Evolutionary conservation across 768 basidiomycete genomes (phyloP).

Genomic region (Lanmaoa rubissima): DNA sequence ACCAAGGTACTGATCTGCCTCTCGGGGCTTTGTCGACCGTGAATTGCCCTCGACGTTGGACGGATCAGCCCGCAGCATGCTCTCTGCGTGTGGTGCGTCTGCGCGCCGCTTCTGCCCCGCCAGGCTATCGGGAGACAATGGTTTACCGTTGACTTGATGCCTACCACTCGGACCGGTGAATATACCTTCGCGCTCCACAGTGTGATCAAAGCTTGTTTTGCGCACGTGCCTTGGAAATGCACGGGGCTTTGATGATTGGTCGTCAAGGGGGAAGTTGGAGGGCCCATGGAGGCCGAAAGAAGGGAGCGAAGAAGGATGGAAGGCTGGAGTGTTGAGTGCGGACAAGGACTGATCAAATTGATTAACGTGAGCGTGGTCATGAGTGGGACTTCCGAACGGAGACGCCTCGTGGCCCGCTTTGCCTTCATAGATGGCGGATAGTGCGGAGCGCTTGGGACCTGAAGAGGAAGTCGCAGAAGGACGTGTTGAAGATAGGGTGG

Average conservation of each 20-base stretch:
- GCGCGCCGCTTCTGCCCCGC: constrained; percentile 78
- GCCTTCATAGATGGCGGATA: constrained; percentile 50
- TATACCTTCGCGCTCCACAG: constrained; percentile 68
- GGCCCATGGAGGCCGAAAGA: constrained; percentile 65
- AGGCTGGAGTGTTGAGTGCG: constrained; percentile 45
- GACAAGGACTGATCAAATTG: constrained; percentile 41
- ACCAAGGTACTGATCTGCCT: constrained; percentile 41
- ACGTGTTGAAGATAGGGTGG: constrained; percentile 45
- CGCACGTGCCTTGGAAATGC: constrained; percentile 82
- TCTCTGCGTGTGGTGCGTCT: constrained; percentile 77
- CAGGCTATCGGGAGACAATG: constrained; percentile 60
- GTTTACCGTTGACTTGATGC: constrained; percentile 80
- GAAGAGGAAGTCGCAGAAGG: constrained; percentile 46
- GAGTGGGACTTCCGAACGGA: constrained; percentile 38
- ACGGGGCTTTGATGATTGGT: constrained; percentile 41
- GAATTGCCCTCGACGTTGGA: constrained; percentile 47
- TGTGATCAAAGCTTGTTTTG: constrained; percentile 95
- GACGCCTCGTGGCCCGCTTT: constrained; percentile 34
- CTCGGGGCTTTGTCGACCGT: constrained; percentile 29
- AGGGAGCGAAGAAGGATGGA: constrained; percentile 73
- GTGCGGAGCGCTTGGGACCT: constrained; percentile 38
- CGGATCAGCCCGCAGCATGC: constrained; percentile 76
- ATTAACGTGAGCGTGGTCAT: constrained; percentile 28
- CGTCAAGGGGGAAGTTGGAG: constrained; percentile 34
- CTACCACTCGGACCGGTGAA: constrained; percentile 59